Evolutionary conservation across 2,329 filamentous ascomycete species (phyloP).

Genomic region (Alternaria novae-zelandiae): DNA sequence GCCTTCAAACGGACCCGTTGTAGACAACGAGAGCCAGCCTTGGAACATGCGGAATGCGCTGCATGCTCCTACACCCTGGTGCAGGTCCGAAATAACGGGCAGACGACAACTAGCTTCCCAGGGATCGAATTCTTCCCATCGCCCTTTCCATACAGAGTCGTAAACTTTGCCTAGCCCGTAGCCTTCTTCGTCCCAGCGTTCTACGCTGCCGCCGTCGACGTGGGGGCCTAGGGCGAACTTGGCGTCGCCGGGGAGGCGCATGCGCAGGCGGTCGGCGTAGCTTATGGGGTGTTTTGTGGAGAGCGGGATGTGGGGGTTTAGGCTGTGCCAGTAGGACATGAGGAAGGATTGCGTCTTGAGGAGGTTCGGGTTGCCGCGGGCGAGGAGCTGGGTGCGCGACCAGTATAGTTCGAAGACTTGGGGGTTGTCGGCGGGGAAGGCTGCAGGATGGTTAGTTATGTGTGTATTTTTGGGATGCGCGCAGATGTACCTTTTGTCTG

Average conservation of each 20-base stretch:
- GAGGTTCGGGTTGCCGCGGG: constrained; percentile 55
- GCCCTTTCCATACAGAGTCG: constrained; percentile 71
- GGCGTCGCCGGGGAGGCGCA: constrained; percentile 62
- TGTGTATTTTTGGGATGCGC: background rate
- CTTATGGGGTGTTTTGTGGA: constrained; percentile 55
- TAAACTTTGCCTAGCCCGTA: constrained; percentile 72
- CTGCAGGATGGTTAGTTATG: constrained; percentile 31
- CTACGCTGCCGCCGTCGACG: constrained; percentile 58
- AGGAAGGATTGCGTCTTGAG: constrained; percentile 56
- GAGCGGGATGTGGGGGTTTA: constrained; percentile 51
- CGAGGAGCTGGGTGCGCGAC: constrained; percentile 55
- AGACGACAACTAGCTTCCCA: constrained; percentile 79
- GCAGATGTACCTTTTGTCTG: constrained; percentile 47
- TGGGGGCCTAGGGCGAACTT: constrained; percentile 64
- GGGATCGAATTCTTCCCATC: constrained; percentile 82
- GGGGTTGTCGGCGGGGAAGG: constrained; percentile 56
- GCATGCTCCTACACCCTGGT: constrained; percentile 81
- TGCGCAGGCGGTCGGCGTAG: constrained; percentile 58
- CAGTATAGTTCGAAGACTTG: constrained; percentile 61
- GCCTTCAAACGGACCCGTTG: constrained; percentile 75
- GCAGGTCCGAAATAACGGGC: constrained; percentile 73
- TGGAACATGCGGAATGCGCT: constrained; percentile 88
- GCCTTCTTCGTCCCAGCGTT: constrained; percentile 64
- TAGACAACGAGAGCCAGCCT: constrained; percentile 83
- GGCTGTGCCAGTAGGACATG: constrained; percentile 57